phyloP scores from a whole-genome alignment of 768 basidiomycete species.

The Pleurotus ostreatus region DNA sequence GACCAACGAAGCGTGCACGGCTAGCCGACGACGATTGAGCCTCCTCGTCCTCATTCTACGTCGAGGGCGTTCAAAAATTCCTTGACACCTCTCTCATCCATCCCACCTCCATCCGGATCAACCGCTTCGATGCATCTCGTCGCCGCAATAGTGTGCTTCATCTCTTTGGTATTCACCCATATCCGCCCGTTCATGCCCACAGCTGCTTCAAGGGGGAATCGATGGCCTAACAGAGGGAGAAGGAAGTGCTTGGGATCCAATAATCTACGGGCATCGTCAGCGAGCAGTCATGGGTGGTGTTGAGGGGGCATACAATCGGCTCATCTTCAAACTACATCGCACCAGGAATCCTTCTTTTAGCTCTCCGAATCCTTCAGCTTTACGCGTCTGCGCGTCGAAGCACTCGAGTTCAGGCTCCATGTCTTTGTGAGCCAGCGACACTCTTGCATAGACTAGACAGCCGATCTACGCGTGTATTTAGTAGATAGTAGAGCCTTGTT shows the following conservation, averaged over 20 bases:
- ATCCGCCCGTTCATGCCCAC: constrained; percentile 90
- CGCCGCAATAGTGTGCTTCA: constrained; percentile 69
- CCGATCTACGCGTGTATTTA: constrained; percentile 62
- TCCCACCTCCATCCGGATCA: constrained; percentile 68
- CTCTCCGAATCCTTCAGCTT: constrained; percentile 91
- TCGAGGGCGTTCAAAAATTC: constrained; percentile 47
- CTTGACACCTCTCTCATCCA: constrained; percentile 51
- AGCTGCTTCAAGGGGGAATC: constrained; percentile 84
- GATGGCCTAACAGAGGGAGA: constrained; percentile 72
- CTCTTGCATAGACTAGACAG: constrained; percentile 84
- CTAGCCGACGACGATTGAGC: constrained; percentile 61
- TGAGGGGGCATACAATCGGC: constrained; percentile 65
- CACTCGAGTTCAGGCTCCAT: constrained; percentile 99
- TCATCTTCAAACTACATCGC: constrained; percentile 79
- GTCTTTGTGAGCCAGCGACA: constrained; percentile 92
- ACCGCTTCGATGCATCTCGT: constrained; percentile 78
- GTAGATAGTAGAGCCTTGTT: not conserved
- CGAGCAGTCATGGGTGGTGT: constrained; percentile 4
- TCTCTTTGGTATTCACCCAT: constrained; percentile 79
- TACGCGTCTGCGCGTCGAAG: constrained; percentile 89
- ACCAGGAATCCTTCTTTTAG: constrained; percentile 86
- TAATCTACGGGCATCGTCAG: constrained; percentile 41
- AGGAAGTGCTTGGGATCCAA: constrained; percentile 81
- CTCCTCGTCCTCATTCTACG: not conserved
- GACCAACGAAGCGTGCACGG: constrained; percentile 67